Base-by-base conservation (phyloP, 192 early-diverging fungal genomes). In the Spinellus fusiger region DNA sequence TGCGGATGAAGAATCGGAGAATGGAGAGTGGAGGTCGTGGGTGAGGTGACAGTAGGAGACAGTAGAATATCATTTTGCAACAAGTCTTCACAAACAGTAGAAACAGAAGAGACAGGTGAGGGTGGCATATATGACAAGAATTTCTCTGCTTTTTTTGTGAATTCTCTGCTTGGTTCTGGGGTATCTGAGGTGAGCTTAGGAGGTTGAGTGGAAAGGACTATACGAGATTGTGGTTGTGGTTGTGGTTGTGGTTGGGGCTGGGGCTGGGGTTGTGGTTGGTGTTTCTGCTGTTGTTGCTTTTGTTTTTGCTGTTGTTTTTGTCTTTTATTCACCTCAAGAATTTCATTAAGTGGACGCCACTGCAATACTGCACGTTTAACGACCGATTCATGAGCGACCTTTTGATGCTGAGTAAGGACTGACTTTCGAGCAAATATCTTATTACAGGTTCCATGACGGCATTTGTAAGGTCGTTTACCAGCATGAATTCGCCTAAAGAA, bases 341-440 rank as follows among this genome's bases (percentile, higher is more conserved):
- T 50, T 56, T 73, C 71, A 40, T 66, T 64, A 31, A 73, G 55
- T 6, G 71, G 66, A 18, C 62, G 34, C 71, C 71, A 73, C 46
- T 67, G 65, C 27, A 73, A 40, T 0, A 26, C 46, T 3, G 65
- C 56, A 33, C 56, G 28, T 31, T 64, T 62, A 1, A 37, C 51
- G 16, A 54, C 35, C 0, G 52, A 37, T 25, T 38, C 61, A 33
- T 68, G 71, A 9, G 62, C 61, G 13, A 49, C 49, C 33, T 68
- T 67, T 32, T 68, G 57, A 49, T 83, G 81, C 25, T 66, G 73
- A 1, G 75, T 79, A 18, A 83, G 40, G 8, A 78, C 73, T 1
- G 78, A 80, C 70, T 83, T 83, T 44, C 81, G 66, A 35, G 69
- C 73, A 65, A 83, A 83, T 40, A 62, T 68, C 38, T 74, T 69